A percentile compares a stretch with the other conserved stretches of the same genome.
Conservation (phyloP, 1,284 basidiomycete genomes). For the Cryptococcus sp. region DNA sequence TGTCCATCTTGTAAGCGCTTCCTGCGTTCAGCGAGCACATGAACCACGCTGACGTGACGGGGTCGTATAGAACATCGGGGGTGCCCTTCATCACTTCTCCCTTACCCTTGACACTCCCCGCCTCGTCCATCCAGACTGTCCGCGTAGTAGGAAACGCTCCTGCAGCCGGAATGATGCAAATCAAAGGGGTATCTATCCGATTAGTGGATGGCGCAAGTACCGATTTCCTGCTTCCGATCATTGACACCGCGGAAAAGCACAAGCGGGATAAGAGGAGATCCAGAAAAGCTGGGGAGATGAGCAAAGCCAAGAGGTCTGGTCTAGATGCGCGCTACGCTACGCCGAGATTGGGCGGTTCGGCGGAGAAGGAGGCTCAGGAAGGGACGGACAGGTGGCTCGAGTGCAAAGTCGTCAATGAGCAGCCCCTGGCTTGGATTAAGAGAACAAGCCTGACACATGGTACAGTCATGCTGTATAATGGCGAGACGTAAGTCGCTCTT, state of each 20-base stretch:
- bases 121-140: constrained; percentile 72
- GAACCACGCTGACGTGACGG: constrained; percentile 10
- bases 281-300: constrained; percentile 58
- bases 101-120: constrained; percentile 65
- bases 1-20: constrained; percentile 71
- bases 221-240: constrained; percentile 75
- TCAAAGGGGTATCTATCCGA: constrained; percentile 77
- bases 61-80: constrained; percentile 70
- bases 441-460: constrained; percentile 86
- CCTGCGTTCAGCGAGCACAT: not conserved
- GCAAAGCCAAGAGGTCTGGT: constrained; percentile 40
- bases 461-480: constrained; percentile 89
- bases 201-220: constrained; percentile 70
- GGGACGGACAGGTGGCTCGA: constrained; percentile 41
- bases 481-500: constrained; percentile 68
- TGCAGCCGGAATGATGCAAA: constrained; percentile 65
- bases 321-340: constrained; percentile 33
- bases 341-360: not conserved
- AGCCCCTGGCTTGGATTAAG: constrained; percentile 80
- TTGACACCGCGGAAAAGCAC: constrained; percentile 67
- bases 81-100: constrained; percentile 69
- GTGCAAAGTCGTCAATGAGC: constrained; percentile 70
- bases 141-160: constrained; percentile 70
- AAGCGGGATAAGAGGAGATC: constrained; percentile 56
- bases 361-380: constrained; percentile 2